Evolutionary conservation across 2,329 filamentous ascomycete genomes (phyloP).

Genomic region (Penicillium sp.): DNA sequence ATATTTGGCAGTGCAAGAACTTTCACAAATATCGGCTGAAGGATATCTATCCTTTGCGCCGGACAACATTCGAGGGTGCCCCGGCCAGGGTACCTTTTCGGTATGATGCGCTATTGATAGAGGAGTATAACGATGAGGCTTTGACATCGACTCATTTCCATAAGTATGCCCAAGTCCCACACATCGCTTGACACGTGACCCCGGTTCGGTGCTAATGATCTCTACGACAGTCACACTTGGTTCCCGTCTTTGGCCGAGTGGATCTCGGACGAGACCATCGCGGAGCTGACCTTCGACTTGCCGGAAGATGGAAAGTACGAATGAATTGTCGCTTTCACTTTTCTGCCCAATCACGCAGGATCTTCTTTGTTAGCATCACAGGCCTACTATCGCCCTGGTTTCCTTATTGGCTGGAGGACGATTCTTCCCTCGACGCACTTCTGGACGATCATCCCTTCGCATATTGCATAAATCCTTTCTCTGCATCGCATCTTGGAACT

Average conservation of each 20-base stretch:
- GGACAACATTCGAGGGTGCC: constrained; percentile 75
- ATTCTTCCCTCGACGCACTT: not conserved
- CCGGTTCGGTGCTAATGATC: constrained; percentile 18
- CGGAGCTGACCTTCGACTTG: constrained; percentile 11
- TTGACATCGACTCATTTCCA: constrained; percentile 42
- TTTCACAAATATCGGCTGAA: constrained; percentile 69
- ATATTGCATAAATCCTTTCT: constrained; percentile 7
- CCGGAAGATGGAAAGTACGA: constrained; percentile 21
- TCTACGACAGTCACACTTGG: constrained; percentile 43
- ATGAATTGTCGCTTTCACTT: not conserved
- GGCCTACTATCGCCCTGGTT: not conserved
- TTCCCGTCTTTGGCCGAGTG: constrained; percentile 37
- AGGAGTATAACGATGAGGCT: constrained; percentile 46
- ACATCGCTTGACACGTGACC: not conserved
- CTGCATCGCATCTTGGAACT: constrained; percentile 7
- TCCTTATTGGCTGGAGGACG: not conserved
- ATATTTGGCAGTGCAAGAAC: constrained; percentile 79
- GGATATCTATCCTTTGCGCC: constrained; percentile 77
- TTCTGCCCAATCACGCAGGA: not conserved
- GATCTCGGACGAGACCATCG: constrained; percentile 34
- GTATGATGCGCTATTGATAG: constrained; percentile 44
- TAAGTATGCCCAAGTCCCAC: constrained; percentile 37
- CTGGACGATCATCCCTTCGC: not conserved
- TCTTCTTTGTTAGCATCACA: not conserved
- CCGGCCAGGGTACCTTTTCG: constrained; percentile 66